A percentile compares a stretch with the other conserved stretches of the same genome.
Conservation (phyloP, 257 asterid genomes). For the Sherardia arvensis region DNA sequence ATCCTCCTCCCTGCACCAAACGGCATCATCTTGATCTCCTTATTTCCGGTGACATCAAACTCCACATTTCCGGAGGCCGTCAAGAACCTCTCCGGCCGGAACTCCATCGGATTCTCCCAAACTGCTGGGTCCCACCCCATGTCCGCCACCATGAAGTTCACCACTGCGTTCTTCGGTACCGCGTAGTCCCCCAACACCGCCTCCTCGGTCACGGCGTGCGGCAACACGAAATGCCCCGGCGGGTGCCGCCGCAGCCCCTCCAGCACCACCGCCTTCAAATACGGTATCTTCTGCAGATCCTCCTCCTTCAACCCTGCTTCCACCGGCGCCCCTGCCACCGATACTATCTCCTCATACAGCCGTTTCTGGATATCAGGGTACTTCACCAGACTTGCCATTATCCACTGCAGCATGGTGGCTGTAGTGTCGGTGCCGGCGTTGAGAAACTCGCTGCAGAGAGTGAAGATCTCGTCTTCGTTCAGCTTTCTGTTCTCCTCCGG, state of each 20-base stretch:
- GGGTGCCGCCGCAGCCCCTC: constrained; percentile 63
- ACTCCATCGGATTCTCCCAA: constrained; percentile 66
- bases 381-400: constrained; percentile 64
- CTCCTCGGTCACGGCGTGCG: constrained; percentile 37
- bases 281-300: constrained; percentile 41
- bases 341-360: constrained; percentile 36
- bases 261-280: constrained; percentile 50
- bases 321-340: constrained; percentile 15
- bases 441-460: constrained; percentile 49
- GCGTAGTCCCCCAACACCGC: constrained; percentile 36
- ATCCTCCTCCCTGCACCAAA: constrained; percentile 70
- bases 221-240: constrained; percentile 62
- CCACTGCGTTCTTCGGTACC: constrained; percentile 32
- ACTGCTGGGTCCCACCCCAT: constrained; percentile 58
- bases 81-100: constrained; percentile 60
- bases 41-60: constrained; percentile 48
- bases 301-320: constrained; percentile 27
- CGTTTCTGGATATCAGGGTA: constrained; percentile 34
- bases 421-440: constrained; percentile 61
- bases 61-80: constrained; percentile 6
- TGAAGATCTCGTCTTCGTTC: constrained; percentile 36
- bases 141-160: constrained; percentile 66
- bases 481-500: constrained; percentile 50
- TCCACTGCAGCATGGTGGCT: constrained; percentile 58
- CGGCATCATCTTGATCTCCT: constrained; percentile 80